Conservation (phyloP, 225 moss, liverwort and hornwort species). For the Pseudisothecium myosuroides region DNA sequence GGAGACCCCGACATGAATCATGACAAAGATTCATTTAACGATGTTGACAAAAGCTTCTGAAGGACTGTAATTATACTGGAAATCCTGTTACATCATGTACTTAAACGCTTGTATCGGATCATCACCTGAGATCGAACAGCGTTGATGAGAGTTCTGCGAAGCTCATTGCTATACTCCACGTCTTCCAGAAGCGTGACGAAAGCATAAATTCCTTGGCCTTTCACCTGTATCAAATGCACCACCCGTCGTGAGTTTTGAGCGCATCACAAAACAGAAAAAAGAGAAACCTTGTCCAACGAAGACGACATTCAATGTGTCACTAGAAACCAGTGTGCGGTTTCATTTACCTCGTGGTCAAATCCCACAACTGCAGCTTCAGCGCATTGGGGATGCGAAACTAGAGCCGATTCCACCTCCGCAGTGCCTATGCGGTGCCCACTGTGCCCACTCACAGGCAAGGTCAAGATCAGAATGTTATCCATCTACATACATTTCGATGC, state of each 20-base stretch:
- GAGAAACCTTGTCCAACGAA: background rate
- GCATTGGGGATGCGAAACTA: conserved; percentile 71
- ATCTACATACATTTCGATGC: background rate
- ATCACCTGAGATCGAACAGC: conserved; percentile 66
- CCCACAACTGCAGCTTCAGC: conserved; percentile 95
- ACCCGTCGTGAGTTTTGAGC: background rate
- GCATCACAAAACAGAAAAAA: background rate
- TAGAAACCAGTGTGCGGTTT: background rate
- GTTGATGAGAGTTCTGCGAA: conserved; percentile 42
- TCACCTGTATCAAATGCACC: conserved; percentile 37
- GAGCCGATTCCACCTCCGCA: conserved; percentile 93
- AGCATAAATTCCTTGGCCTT: conserved; percentile 96
- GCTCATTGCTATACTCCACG: conserved; percentile 61
- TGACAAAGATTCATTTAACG: background rate
- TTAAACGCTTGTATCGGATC: background rate
- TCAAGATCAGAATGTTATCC: background rate
- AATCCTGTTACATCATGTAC: background rate
- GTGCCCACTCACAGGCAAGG: background rate
- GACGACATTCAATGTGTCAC: background rate
- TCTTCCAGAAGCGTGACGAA: conserved; percentile 84
- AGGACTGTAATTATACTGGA: background rate
- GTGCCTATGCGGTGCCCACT: conserved; percentile 98
- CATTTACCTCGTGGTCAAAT: conserved; percentile 71
- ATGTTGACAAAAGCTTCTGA: background rate
- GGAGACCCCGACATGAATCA: background rate